Evolutionary conservation across 2,329 filamentous ascomycete genomes (phyloP), one percentile per base, ranked within the genome.

Genomic region (Fusarium drepaniforme): DNA sequence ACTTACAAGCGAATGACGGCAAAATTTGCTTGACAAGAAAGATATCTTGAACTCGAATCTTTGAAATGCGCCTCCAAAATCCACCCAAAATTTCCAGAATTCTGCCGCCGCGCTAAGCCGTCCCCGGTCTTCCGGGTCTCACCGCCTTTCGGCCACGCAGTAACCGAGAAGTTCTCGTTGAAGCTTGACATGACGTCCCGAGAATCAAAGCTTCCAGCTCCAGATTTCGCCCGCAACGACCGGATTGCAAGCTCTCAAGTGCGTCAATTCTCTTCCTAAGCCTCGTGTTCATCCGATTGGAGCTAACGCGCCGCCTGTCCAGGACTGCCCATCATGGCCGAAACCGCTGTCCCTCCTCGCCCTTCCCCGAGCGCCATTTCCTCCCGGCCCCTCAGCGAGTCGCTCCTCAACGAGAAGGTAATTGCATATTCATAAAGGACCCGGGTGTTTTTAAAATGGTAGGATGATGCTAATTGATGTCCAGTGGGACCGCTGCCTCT

Each of bases 371-470:
- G 90, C 84, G 89, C 91, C 75, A 89, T 93, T 83, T 90, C 93
- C 84, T 90, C 93, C 84, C 91, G 94, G 85, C 96, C 97, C 75
- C 93, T 98, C 87, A 98, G 96, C 89, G 97, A 99, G 89, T 94
- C 96, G 82, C 92, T 99, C 81, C 91, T 99, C 83, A 98, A 98
- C 86, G 97, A 99, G 88, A 99, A 99, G 95, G 97, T 98, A 92
- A 81, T 74, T 66, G 64, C 51, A 44, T 61, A 49, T 59, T 40
- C 46, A n/a, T n/a, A 11, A 28, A 30, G 12, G 21, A 23, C 23
- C 28, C 12, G 51, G n/a, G 21, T 21, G n/a, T 30, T 11, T 40
- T 18, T 2, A n/a, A 42, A 40, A 21, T 15, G n/a, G 13, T 15
- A 8, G 8, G 12, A 18, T 15, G 16, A 42, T 76, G 30, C 78